Conservation (phyloP, 345 rosid genomes). For the Bruguiera parviflora region DNA sequence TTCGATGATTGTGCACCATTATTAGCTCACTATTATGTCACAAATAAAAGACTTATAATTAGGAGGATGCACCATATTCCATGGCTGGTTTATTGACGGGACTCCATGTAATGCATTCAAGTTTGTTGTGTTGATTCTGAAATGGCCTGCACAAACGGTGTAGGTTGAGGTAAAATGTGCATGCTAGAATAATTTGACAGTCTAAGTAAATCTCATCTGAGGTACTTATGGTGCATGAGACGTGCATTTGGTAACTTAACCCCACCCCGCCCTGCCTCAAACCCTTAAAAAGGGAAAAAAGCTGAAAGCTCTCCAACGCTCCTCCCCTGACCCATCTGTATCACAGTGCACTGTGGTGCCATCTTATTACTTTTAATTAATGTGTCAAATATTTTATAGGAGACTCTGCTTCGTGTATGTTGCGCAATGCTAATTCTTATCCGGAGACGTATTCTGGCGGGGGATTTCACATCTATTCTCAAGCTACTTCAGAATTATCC, state of each 20-base stretch:
- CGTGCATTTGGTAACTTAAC: no score
- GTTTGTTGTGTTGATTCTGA: background rate
- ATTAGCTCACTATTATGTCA: no score
- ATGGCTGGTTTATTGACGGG: background rate
- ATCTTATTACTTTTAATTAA: no score
- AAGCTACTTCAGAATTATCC: conserved; percentile 81
- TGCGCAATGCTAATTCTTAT: conserved; percentile 92
- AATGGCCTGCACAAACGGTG: background rate
- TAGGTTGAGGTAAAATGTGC: background rate
- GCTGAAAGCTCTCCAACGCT: background rate
- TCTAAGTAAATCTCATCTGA: no score
- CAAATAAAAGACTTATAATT: background rate
- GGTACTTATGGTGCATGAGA: no score
- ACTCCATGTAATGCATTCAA: no score
- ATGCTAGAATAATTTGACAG: no score
- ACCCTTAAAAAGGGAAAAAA: background rate
- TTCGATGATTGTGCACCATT: no score
- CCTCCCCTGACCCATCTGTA: background rate
- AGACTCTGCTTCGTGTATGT: conserved; percentile 81
- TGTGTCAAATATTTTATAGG: conserved; percentile 44
- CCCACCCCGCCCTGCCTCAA: no score
- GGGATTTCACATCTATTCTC: conserved; percentile 81
- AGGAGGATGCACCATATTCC: background rate
- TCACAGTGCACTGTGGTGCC: no score
- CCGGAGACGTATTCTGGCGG: conserved; percentile 77